Evolutionary conservation across 331 rosid genomes (phyloP).

Genomic region (Cucumis variabilis): DNA sequence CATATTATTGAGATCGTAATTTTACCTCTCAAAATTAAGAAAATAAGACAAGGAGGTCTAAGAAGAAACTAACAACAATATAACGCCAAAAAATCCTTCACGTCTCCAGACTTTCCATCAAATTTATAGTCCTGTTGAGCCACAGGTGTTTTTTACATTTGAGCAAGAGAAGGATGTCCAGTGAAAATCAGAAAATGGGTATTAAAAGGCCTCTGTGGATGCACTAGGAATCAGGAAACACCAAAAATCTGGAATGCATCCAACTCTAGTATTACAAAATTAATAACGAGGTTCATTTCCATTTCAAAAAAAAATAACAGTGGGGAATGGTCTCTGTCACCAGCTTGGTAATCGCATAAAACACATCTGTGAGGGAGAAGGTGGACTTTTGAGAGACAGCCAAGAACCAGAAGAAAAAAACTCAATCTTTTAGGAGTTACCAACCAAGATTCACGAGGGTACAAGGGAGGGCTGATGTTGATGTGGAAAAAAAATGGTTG

Average conservation of each 20-base stretch:
- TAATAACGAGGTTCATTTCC: too few species aligned
- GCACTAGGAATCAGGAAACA: constrained; percentile 16
- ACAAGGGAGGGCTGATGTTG: not conserved
- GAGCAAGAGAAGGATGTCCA: not conserved
- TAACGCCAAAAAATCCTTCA: not conserved
- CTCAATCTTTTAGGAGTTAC: not conserved
- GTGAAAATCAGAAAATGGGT: not conserved
- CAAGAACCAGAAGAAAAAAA: not conserved
- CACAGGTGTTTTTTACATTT: not conserved
- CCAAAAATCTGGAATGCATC: not conserved
- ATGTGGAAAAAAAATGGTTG: not conserved
- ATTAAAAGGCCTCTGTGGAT: not conserved
- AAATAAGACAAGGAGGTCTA: not conserved
- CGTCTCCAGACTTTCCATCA: not conserved
- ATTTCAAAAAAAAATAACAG: not conserved
- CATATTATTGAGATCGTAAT: too few species aligned
- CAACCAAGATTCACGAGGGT: not conserved
- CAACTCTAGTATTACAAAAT: not conserved
- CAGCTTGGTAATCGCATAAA: not conserved
- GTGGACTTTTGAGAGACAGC: not conserved
- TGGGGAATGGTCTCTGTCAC: not conserved
- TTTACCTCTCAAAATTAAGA: too few species aligned
- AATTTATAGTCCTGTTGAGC: not conserved
- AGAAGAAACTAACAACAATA: not conserved
- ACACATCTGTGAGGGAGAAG: not conserved